Conservation (phyloP, 768 basidiomycete species). For the Pholiota microspora region DNA sequence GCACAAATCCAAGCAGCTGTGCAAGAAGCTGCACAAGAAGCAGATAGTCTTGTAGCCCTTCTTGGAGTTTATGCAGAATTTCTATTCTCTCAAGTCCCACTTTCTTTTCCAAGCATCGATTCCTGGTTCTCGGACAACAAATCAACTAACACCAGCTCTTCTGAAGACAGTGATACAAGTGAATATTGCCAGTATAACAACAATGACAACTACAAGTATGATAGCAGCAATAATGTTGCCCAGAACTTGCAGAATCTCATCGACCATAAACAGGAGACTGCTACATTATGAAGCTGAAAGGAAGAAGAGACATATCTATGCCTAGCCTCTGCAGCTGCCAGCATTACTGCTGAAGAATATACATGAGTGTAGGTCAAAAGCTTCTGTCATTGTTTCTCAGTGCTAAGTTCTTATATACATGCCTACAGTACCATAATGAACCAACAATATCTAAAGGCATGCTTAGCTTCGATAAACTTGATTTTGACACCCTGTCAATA, state of each 20-base stretch:
- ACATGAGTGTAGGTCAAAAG: background rate
- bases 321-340: background rate
- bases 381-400: background rate
- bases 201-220: too few species aligned
- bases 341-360: background rate
- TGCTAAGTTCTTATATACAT: background rate
- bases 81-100: background rate
- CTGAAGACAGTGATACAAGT: background rate
- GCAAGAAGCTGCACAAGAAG: slow-evolving; percentile 17
- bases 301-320: background rate
- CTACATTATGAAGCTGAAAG: background rate
- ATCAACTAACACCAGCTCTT: background rate
- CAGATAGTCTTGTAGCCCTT: slow-evolving; percentile 17
- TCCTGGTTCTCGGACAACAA: background rate
- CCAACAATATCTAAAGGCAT: background rate
- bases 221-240: background rate
- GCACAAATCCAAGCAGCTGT: slow-evolving; percentile 19
- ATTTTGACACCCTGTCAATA: slow-evolving; percentile 14
- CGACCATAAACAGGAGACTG: background rate
- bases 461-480: slow-evolving; percentile 2
- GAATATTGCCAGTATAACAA: too few species aligned
- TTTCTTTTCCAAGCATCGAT: background rate
- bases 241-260: background rate
- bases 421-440: background rate
- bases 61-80: slow-evolving; percentile 11